Base-by-base conservation (phyloP, 371 early-diverging fungal genomes). In the Rhizopus microsporus region DNA sequence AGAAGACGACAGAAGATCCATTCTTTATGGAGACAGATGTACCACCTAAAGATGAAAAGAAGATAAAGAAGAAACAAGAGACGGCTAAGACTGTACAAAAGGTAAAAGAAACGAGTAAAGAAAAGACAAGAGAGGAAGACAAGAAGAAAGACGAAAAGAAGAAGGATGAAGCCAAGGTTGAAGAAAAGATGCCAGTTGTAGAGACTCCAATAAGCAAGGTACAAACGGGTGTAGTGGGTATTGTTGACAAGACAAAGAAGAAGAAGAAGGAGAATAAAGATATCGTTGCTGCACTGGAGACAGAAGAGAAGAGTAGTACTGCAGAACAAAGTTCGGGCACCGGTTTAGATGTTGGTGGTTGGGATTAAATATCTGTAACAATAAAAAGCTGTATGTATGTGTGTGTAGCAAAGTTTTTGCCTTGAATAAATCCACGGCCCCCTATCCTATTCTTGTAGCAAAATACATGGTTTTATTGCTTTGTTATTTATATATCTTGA, bases 141-240 rank as follows among this genome's bases (percentile, higher is more conserved):
- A 13, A n/a, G 8, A 59, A 52, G 32, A 52, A 59, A 39, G 35
- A 37, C 13, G 12, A 35, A 7, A 49, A 53, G 15, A 64, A 59
- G 35, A 32, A 30, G 13, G 1, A 38, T 6, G 45, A n/a, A 39
- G 23, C 39, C 34, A 38, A 56, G 45, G 23, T 23, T 8, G 50
- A 62, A 44, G 33, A 44, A 9, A 49, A 30, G 17, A 49, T 7
- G 8, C 23, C 35, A 7, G 38, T 17, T 23, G 12, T 37, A 44
- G 63, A 51, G 34, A 37, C 17, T 43, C 42, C 47, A 32, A 50
- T 53, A 7, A 44, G 64, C 38, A 73, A 70, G 34, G 71, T 62
- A 1, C 68, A 78, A 30, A 82, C 84, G 4, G 86, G 86, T 54
- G 84, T 86, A 3, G 71, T 86, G 7, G 82, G 74, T 12, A 78